Evolutionary conservation across 2,329 filamentous ascomycete species (phyloP), one percentile per base, ranked within the genome.

Genomic region (Hypoxylon sp.): DNA sequence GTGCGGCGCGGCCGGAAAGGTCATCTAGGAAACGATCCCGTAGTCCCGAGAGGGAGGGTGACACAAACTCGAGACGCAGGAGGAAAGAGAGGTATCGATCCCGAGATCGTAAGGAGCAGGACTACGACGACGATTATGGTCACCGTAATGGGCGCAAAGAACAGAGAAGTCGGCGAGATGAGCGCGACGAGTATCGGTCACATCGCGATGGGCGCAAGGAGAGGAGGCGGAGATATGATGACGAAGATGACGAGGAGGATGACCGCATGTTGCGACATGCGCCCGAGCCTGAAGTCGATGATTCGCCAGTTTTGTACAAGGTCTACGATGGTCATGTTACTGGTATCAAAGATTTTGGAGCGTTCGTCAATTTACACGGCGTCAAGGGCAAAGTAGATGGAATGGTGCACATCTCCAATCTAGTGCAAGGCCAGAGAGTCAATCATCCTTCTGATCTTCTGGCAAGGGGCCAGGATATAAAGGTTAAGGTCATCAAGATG

Each of bases 291-390:
- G 91, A 96, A 67, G 72, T 96, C 8, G 95, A 99, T 73, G 90
- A 97, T 48, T 76, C 84, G 37, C 92, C 95, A 0, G 79, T 93
- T 27, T 76, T 96, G 5, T 88, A 88, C 79, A 99, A 99, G 72
- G 78, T 97, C 2, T 99, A 99, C 70, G 85, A 92, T 62, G 95
- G 95, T 1, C 88, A 88, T 69, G 91, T 98, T 11, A 97, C 92
- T 0, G 92, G 93, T 0, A 82, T 99, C 50, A 98, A 97, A 69
- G 92, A 97, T 60, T 99, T 98, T 75, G 95, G 95, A 9, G 92
- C 88, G 0, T 99, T 99, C 74, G 92, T 98, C 55, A 97, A 96
- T 66, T 74, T 99, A n/a, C 84, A 88, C 65, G 90, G 92, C 15
- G 89, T 99, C 1, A 87, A 83, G 67, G 94, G 93, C 42, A 96